Evolutionary conservation across 306 rosid species (phyloP).

Genomic region (Rubus idaeus): DNA sequence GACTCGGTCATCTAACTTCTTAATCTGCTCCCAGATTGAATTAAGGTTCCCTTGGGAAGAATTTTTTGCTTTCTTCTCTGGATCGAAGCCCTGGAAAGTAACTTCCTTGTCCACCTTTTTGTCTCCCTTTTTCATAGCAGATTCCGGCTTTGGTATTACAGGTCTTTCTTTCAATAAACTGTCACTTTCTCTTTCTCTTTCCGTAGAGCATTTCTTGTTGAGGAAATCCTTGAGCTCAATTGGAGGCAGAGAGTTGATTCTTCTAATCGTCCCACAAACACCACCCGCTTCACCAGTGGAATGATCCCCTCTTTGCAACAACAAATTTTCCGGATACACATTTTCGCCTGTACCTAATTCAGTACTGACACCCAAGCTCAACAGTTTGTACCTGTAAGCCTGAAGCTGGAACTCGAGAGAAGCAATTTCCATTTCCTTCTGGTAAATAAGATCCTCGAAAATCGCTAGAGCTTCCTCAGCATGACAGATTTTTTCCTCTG

Average conservation of each 20-base stretch:
- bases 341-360: conserved; percentile 55
- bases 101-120: conserved; percentile 35
- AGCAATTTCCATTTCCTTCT: conserved; percentile 84
- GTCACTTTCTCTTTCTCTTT: conserved; percentile 28
- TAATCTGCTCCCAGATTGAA: conserved; percentile 61
- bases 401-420: conserved; percentile 73
- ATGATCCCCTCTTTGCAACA: conserved; percentile 39
- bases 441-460: conserved; percentile 68
- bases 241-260: conserved; percentile 70
- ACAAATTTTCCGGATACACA: conserved; percentile 47
- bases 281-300: conserved; percentile 36
- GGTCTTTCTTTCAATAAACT: conserved; percentile 33
- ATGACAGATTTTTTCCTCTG: conserved; percentile 86
- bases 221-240: conserved; percentile 39
- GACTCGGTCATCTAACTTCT: conserved; percentile 59
- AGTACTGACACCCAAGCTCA: conserved; percentile 45
- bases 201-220: conserved; percentile 32
- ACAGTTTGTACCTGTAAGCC: conserved; percentile 68
- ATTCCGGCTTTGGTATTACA: conserved; percentile 35
- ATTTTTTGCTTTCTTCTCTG: conserved; percentile 30
- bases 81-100: conserved; percentile 32
- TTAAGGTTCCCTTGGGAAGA: conserved; percentile 34
- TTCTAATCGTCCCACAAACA: conserved; percentile 38
- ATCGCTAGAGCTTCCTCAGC: conserved; percentile 69
- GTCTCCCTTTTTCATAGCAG: conserved; percentile 25